Base-by-base conservation (phyloP, 179 eudicot species). In the Kewa caespitosa region DNA sequence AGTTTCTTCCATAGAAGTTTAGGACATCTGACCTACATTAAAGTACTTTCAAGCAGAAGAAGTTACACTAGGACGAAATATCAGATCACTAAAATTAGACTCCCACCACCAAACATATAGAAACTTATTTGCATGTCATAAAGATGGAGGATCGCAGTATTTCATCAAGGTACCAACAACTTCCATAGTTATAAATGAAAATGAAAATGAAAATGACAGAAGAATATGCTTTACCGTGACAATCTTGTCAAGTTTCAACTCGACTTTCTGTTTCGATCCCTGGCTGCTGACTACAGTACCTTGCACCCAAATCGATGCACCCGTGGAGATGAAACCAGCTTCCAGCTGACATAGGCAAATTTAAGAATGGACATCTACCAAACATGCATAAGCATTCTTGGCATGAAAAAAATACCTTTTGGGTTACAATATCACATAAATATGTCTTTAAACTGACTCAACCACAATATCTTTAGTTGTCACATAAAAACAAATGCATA, bases 221-320 rank as follows among this genome's bases (percentile, higher is more conserved):
- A 33, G 33, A n/a, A n/a, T n/a, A 72, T 67, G 31, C 25, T 57
- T 85, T 84, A 95, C 99, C 89, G 39, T 73, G 25, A 81, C 75
- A 71, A 95, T 89, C 79, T 90, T 93, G 71, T 93, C 87, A 72
- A 84, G 90, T 81, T 88, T 91, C 79, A 95, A 80, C 80, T 93
- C 99, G 74, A 93, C 76, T 82, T 91, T 95, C 80, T 95, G 99
- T 82, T 95, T 95, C 33, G 97, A 82, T 72, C 99, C 99, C 72
- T 87, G 97, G 79, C 97, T 95, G 52, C 78, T 81, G 37, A 91
- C 96, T 50, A 95, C 59, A 70, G 81, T 84, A 52, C 99, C 99
- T 84, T 89, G 86, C 72, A 93, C 85, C 84, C 86, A 81, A 46
- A 91, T 63, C 60, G 99, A 95, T 78, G 97, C 99, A 69, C 99